Conservation (phyloP, 768 basidiomycete genomes). For the Multifurca ochricompacta region DNA sequence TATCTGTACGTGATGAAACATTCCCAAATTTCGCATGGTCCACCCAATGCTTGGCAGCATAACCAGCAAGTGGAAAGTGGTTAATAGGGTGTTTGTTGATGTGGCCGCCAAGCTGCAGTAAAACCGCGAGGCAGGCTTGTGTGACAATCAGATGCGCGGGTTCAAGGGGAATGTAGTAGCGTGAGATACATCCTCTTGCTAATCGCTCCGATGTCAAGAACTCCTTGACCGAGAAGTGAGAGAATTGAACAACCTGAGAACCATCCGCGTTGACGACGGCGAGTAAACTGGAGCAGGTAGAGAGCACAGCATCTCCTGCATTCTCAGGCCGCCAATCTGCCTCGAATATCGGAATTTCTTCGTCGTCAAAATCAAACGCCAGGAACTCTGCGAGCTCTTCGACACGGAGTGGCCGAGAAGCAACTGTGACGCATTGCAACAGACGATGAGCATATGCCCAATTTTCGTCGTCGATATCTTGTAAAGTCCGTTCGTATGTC, state of each 20-base stretch:
- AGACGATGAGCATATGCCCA: neutral
- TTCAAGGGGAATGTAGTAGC: neutral
- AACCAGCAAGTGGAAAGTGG: neutral
- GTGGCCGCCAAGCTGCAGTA: neutral
- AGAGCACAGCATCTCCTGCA: neutral
- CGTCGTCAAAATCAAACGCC: neutral
- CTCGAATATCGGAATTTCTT: neutral
- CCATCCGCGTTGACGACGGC: neutral
- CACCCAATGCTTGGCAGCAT: neutral
- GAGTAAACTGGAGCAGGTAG: neutral
- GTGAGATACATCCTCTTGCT: neutral
- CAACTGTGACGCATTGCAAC: neutral
- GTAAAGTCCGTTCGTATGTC: neutral
- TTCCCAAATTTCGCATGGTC: neutral
- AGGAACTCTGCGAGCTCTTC: constrained; percentile 1
- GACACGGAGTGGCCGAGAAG: neutral
- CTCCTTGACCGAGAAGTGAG: constrained; percentile 1
- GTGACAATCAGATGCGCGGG: neutral
- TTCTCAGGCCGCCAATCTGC: neutral
- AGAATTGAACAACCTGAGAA: neutral
- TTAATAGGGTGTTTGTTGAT: neutral
- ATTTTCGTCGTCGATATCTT: neutral
- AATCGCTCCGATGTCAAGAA: neutral
- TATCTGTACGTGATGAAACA: neutral
- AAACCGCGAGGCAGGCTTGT: neutral